Conservation (phyloP, 768 basidiomycete genomes). For the Calocybe indica region DNA sequence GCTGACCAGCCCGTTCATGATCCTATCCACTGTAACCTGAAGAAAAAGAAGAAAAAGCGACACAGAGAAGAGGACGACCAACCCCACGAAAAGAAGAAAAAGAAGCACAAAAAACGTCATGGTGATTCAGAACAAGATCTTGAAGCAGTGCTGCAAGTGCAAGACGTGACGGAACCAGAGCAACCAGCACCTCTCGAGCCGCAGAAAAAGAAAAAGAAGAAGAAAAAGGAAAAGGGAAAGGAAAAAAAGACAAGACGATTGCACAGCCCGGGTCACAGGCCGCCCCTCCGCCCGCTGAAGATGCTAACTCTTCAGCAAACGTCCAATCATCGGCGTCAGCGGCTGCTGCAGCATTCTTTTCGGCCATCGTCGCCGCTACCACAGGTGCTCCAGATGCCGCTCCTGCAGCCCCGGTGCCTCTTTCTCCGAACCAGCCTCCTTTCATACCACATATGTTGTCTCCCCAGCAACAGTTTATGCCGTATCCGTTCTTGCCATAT, state of each 20-base stretch:
- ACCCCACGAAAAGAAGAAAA: conserved; percentile 9
- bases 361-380: conserved; percentile 61
- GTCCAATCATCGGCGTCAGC: conserved; percentile 42
- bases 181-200: background rate
- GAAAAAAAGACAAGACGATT: conserved; percentile 21
- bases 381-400: conserved; percentile 35
- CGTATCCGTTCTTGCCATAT: conserved; percentile 22
- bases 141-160: too few relatives aligned
- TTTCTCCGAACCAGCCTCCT: conserved; percentile 27
- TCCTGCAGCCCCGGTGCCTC: conserved; percentile 16
- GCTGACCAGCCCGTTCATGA: background rate
- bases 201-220: conserved; percentile 21
- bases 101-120: conserved; percentile 30
- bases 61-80: conserved; percentile 19
- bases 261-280: conserved; percentile 7
- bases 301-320: conserved; percentile 15
- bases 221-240: conserved; percentile 25
- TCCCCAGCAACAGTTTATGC: conserved; percentile 21
- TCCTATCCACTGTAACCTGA: conserved; percentile 8
- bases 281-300: conserved; percentile 16
- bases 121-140: background rate
- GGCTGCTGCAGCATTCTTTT: conserved; percentile 52
- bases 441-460: conserved; percentile 18
- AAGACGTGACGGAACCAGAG: too few relatives aligned
- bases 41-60: conserved; percentile 37